phyloP scores from a whole-genome alignment of 1,284 basidiomycete species.

The Malassezia globosa region DNA sequence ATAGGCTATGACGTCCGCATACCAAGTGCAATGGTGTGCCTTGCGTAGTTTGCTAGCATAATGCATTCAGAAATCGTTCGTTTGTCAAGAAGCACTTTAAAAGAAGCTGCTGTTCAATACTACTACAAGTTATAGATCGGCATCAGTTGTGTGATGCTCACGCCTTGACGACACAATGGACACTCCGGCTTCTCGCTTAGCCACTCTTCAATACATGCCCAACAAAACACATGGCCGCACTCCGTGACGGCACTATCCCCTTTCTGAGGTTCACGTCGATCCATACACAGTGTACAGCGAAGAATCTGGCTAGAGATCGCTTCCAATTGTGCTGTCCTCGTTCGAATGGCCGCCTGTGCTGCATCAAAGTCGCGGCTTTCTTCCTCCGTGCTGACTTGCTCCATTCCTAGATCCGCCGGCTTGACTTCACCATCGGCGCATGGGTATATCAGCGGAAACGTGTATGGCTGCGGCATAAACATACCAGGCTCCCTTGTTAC shows the following conservation, averaged over 20 bases:
- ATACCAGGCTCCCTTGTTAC: no score
- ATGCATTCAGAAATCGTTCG: no score
- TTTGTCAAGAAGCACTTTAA: no score
- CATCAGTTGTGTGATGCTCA: slow-evolving; percentile 29
- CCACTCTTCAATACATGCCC: slow-evolving; percentile 81
- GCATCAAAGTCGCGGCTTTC: slow-evolving; percentile 11
- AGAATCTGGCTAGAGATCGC: slow-evolving; percentile 19
- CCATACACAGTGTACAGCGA: slow-evolving; percentile 47
- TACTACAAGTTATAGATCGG: slow-evolving; percentile 26
- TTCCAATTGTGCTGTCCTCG: slow-evolving; percentile 20
- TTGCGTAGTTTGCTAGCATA: no score
- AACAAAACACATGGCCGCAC: slow-evolving; percentile 87
- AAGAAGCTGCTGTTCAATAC: no score
- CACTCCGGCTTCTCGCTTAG: slow-evolving; percentile 62
- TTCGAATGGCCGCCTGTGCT: slow-evolving; percentile 4
- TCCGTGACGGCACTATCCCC: slow-evolving; percentile 67
- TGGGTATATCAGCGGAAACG: slow-evolving; percentile 19
- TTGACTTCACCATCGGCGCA: slow-evolving; percentile 14
- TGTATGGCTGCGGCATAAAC: no score
- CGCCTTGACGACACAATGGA: slow-evolving; percentile 37
- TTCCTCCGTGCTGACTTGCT: neutral
- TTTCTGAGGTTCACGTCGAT: slow-evolving; percentile 25
- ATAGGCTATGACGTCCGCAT: no score
- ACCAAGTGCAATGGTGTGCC: no score
- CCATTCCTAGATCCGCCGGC: slow-evolving; percentile 7